Base-by-base conservation (phyloP, 2,329 filamentous ascomycete species). In the Myotisia sp. region DNA sequence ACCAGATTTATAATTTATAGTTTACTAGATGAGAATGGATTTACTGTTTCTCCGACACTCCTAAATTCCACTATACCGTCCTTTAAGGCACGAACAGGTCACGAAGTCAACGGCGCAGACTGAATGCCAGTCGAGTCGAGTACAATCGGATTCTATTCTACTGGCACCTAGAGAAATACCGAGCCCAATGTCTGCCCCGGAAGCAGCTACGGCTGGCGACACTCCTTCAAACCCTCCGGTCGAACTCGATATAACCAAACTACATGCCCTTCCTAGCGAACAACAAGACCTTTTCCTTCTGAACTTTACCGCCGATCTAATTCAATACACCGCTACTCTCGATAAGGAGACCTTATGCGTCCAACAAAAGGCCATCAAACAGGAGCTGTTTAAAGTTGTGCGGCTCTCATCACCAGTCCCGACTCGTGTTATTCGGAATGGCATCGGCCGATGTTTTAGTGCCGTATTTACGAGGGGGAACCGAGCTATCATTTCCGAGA, bases 271-370 rank as follows among this genome's bases (percentile, higher is more conserved):
- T 29, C 83, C 87, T 27, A 75, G 82, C 35, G 90, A 98, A 62
- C 90, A 98, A 57, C 90, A 98, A 60, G 86, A 94, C 50, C 73
- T 98, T 8, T 92, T 90, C 57, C 71, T 98, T 42, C 69, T 98
- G 40, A 92, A 78, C 17, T 94, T 92, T 53, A 79, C 86, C 22
- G 79, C 85, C 18, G 74, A 79, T 40, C 68, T 98, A 37, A 78
- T 76, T 42, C 79, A 79, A 46, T 81, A 94, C 67, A 80, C 92
- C 28, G 68, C 76, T 35, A 44, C 44, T 12, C 70, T 95, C 29
- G 71, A 75, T 34, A 67, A 75, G 41, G 83, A 93, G 46, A 80
- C 81, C 52, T 80, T 86, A 45, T 87, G 82, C 14, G 73, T 81
- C 8, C 81, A 94, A 60, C 90, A 98, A 58, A 76, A 85, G 48